phyloP scores from a whole-genome alignment of 345 rosid genomes.

The Iberis pinnata region DNA sequence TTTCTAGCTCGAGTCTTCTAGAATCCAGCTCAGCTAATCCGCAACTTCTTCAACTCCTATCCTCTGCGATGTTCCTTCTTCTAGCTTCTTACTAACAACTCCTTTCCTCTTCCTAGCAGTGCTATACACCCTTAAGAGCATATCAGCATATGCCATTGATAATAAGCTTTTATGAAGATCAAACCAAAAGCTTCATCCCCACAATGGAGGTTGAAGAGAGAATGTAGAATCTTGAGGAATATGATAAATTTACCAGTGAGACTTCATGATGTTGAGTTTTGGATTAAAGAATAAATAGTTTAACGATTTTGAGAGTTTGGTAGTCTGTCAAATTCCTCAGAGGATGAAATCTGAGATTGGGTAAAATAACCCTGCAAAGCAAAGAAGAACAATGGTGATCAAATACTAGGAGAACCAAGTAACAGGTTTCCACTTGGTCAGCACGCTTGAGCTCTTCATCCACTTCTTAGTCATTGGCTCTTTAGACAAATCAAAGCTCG shows the following conservation, averaged over 20 bases:
- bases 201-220: conserved; percentile 22
- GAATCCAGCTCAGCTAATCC: too few relatives aligned
- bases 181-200: conserved; percentile 61
- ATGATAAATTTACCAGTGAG: too few relatives aligned
- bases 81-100: too few relatives aligned
- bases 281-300: neutral
- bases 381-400: conserved; percentile 53
- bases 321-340: conserved; percentile 39
- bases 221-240: conserved; percentile 17
- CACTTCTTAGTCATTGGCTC: conserved; percentile 72
- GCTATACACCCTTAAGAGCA: too few relatives aligned
- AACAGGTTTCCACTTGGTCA: conserved; percentile 86
- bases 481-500: conserved; percentile 75
- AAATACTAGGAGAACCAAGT: conserved; percentile 69
- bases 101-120: too few relatives aligned
- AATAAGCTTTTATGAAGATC: conserved; percentile 27
- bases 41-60: too few relatives aligned
- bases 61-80: too few relatives aligned
- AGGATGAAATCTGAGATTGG: conserved; percentile 62
- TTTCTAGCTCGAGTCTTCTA: too few relatives aligned
- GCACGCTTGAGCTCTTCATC: conserved; percentile 92
- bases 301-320: neutral
- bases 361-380: conserved; percentile 53
- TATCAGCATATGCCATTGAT: too few relatives aligned
- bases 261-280: too few relatives aligned